Conservation (phyloP, 805 yeast species). For the Candida dendrica region DNA sequence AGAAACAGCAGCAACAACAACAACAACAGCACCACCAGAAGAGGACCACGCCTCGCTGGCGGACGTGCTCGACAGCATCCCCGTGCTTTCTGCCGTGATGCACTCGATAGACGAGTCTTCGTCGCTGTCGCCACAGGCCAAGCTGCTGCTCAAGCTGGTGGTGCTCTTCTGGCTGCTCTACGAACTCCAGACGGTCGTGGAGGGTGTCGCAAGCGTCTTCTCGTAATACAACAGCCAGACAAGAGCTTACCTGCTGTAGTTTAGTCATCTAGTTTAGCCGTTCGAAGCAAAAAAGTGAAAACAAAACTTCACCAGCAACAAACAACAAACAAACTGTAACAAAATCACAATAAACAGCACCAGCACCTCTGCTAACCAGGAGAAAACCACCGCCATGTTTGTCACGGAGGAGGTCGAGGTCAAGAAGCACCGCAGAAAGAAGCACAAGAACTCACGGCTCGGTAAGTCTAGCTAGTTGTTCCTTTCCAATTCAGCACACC, state of each 20-base stretch:
- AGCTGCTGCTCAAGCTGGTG: conserved; percentile 13
- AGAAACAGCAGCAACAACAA: not conserved
- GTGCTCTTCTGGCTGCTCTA: conserved; percentile 24
- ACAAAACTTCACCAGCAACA: no score
- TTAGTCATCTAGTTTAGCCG: no score
- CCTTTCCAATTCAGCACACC: no score
- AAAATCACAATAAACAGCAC: no score
- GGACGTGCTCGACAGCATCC: not conserved
- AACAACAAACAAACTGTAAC: no score
- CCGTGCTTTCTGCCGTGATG: not conserved
- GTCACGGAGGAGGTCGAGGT: not conserved
- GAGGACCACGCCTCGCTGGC: not conserved
- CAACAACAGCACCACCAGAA: not conserved
- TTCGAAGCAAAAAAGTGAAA: no score
- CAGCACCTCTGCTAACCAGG: no score
- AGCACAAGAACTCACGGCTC: conserved; percentile 48
- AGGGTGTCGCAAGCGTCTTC: conserved; percentile 1
- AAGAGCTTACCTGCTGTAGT: no score
- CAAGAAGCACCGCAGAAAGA: conserved; percentile 29
- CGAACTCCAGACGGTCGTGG: conserved; percentile 20
- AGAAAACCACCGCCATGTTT: no score
- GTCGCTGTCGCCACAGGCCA: conserved; percentile 2
- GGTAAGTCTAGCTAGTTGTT: conserved; percentile 8
- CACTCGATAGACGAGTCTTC: not conserved
- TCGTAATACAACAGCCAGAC: no score